Conservation (phyloP, 495 filamentous ascomycete species). For the Copromyces sp. region DNA sequence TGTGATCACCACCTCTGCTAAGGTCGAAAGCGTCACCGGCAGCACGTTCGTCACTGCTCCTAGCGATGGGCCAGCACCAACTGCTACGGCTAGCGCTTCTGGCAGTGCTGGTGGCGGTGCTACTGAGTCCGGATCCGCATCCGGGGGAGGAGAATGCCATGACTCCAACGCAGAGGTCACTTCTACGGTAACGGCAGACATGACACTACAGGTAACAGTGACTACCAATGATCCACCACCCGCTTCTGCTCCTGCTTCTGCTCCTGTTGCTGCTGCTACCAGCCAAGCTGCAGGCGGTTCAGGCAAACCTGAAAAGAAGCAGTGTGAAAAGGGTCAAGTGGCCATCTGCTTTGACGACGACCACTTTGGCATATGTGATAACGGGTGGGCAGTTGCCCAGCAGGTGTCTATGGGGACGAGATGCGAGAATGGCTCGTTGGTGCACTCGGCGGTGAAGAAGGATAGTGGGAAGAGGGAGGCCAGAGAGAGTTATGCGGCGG, state of each 20-base stretch:
- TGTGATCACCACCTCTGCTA: background rate
- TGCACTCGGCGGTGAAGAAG: background rate
- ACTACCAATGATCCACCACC: background rate
- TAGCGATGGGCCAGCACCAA: background rate
- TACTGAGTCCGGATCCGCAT: background rate
- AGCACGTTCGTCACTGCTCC: background rate
- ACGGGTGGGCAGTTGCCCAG: conserved; percentile 8
- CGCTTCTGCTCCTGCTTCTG: background rate
- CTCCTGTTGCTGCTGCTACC: background rate
- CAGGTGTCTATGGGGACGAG: conserved; percentile 8
- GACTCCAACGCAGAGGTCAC: background rate
- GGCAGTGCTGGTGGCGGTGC: background rate
- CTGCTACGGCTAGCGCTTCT: background rate
- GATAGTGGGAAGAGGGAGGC: background rate
- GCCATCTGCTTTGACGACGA: background rate
- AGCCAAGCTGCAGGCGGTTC: background rate
- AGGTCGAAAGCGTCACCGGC: background rate
- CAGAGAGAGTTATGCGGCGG: background rate
- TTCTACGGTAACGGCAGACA: background rate
- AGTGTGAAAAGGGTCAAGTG: background rate
- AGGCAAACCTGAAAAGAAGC: background rate
- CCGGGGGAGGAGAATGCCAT: background rate
- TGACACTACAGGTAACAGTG: background rate
- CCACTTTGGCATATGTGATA: conserved; percentile 12
- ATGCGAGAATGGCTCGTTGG: conserved; percentile 2